Conservation (phyloP, 176 grass and related monocot genomes). For the Eleusine indica region DNA sequence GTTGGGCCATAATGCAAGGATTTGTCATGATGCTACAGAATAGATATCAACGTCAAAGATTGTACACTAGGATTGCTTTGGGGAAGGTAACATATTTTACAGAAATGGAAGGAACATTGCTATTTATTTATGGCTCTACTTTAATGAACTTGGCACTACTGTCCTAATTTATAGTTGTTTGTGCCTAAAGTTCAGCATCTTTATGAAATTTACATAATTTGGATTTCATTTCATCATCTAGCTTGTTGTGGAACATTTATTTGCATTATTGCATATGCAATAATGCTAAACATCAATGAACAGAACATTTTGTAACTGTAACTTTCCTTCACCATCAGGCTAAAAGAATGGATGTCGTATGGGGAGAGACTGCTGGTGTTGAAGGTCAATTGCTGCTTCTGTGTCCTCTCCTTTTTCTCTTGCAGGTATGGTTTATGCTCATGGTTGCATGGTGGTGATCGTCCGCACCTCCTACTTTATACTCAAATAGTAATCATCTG, state of each 20-base stretch:
- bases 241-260: neutral
- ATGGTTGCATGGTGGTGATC: slow-evolving; percentile 5
- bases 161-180: slow-evolving; percentile 3
- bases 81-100: slow-evolving; percentile 75
- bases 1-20: slow-evolving; percentile 98
- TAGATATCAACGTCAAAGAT: slow-evolving; percentile 96
- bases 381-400: slow-evolving; percentile 94
- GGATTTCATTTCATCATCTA: slow-evolving; percentile 3
- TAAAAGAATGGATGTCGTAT: slow-evolving; percentile 98
- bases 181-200: slow-evolving; percentile 5
- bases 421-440: slow-evolving; percentile 69
- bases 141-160: neutral
- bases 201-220: slow-evolving; percentile 22
- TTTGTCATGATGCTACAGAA: slow-evolving; percentile 98
- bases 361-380: slow-evolving; percentile 99
- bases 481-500: neutral
- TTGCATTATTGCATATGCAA: neutral
- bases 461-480: neutral
- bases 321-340: slow-evolving; percentile 57
- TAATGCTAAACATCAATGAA: slow-evolving; percentile 7
- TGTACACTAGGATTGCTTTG: slow-evolving; percentile 98
- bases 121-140: neutral
- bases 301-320: neutral
- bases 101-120: neutral
- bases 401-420: slow-evolving; percentile 83